phyloP scores from a whole-genome alignment of 176 grass and related monocot species.

The Phoenix roebelenii region DNA sequence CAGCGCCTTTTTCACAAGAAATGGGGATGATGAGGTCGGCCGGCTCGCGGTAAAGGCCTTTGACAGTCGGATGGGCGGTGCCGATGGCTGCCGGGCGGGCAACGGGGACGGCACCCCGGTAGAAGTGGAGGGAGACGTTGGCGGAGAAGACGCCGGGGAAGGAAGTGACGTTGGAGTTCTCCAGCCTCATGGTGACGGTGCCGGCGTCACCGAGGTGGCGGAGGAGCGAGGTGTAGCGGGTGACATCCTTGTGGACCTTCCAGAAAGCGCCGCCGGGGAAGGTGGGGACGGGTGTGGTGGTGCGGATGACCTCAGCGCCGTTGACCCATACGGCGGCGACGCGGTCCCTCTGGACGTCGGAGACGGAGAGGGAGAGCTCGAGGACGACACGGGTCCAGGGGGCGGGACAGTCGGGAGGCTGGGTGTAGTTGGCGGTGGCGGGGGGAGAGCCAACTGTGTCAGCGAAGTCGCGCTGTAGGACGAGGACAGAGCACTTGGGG shows the following conservation, averaged over 20 bases:
- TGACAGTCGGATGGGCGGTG: neutral
- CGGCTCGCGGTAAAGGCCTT: slow-evolving; percentile 6
- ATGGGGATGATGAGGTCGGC: slow-evolving; percentile 13
- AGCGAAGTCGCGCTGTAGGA: slow-evolving; percentile 4
- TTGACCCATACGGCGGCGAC: slow-evolving; percentile 2
- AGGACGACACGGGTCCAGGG: slow-evolving; percentile 8
- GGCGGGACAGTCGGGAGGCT: neutral
- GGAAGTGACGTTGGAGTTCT: neutral
- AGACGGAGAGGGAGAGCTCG: slow-evolving; percentile 1
- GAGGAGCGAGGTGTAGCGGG: neutral
- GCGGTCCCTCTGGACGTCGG: slow-evolving; percentile 4
- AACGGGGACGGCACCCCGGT: neutral
- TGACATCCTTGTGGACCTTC: slow-evolving; percentile 7
- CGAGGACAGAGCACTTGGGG: slow-evolving; percentile 1
- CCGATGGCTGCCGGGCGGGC: neutral
- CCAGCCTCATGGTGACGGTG: neutral
- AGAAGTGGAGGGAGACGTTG: slow-evolving; percentile 16
- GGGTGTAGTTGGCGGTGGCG: slow-evolving; percentile 6
- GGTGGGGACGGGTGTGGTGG: neutral
- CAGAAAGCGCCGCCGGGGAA: slow-evolving; percentile 2
- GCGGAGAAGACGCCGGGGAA: neutral
- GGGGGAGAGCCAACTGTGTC: neutral
- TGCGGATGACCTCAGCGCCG: slow-evolving; percentile 10
- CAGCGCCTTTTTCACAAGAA: neutral
- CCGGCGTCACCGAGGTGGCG: neutral